phyloP scores from a whole-genome alignment of 192 early-diverging fungal species.

The Coemansia sp. region DNA sequence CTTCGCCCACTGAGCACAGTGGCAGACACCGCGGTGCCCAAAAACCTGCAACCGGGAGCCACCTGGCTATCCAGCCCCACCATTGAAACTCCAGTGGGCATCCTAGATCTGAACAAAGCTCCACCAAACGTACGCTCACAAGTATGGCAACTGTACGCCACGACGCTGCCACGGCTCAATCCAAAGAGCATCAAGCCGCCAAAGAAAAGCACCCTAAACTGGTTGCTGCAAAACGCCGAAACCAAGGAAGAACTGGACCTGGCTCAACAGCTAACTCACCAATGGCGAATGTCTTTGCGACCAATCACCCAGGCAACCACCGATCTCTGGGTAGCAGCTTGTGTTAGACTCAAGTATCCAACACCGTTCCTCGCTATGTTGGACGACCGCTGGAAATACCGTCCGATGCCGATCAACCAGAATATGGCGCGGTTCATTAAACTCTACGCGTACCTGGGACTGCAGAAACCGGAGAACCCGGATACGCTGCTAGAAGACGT shows the following conservation, averaged over 20 bases:
- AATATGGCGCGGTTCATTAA: constrained; percentile 29
- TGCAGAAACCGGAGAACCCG: not conserved
- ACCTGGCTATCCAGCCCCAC: constrained; percentile 2
- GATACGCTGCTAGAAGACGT: constrained; percentile 32
- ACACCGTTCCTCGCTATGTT: constrained; percentile 28
- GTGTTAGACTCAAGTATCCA: constrained; percentile 27
- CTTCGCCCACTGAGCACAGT: not conserved
- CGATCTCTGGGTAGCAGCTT: constrained; percentile 35
- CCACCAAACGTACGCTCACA: constrained; percentile 23
- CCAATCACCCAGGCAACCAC: constrained; percentile 48
- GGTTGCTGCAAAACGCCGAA: constrained; percentile 29
- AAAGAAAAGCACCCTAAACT: constrained; percentile 32
- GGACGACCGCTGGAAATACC: constrained; percentile 51
- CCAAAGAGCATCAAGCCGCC: constrained; percentile 14
- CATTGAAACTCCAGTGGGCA: constrained; percentile 3
- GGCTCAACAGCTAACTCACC: constrained; percentile 13
- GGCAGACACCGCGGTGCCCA: constrained; percentile 3
- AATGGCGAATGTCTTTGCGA: constrained; percentile 40
- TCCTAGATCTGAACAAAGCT: constrained; percentile 9
- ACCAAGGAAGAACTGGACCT: constrained; percentile 33
- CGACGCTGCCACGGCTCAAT: constrained; percentile 21
- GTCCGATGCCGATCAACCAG: constrained; percentile 35
- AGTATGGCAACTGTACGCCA: constrained; percentile 32
- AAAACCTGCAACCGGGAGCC: constrained; percentile 21
- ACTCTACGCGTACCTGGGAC: constrained; percentile 17